Conservation (phyloP, 2,329 filamentous ascomycete species). For the Alternaria brassicae region DNA sequence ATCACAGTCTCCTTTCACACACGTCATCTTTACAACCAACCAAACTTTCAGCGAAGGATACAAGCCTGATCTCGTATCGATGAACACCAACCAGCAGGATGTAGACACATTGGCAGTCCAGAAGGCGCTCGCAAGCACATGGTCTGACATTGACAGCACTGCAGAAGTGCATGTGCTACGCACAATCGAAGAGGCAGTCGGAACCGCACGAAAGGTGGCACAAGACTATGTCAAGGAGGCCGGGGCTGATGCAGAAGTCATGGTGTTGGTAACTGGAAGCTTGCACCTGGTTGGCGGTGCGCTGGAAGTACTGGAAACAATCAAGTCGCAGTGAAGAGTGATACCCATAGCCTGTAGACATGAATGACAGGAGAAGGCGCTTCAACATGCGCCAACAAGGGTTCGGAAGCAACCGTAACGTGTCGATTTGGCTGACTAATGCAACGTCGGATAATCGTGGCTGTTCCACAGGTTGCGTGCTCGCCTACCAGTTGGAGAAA, state of each 20-base stretch:
- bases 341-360: slow-evolving; percentile 31
- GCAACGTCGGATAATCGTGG: background rate
- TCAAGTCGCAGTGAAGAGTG: slow-evolving; percentile 14
- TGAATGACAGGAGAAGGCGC: slow-evolving; percentile 10
- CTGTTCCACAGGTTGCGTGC: background rate
- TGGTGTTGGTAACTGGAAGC: slow-evolving; percentile 81
- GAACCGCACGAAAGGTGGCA: slow-evolving; percentile 57
- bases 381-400: slow-evolving; percentile 28
- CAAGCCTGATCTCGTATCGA: slow-evolving; percentile 67
- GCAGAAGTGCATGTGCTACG: slow-evolving; percentile 63
- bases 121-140: slow-evolving; percentile 66
- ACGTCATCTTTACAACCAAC: slow-evolving; percentile 84
- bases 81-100: slow-evolving; percentile 66
- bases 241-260: slow-evolving; percentile 55
- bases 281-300: slow-evolving; percentile 83
- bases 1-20: slow-evolving; percentile 63
- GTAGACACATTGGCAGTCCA: slow-evolving; percentile 70
- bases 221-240: slow-evolving; percentile 35
- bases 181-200: slow-evolving; percentile 75
- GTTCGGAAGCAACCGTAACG: background rate
- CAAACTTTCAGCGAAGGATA: slow-evolving; percentile 70
- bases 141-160: slow-evolving; percentile 55
- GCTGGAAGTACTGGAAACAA: slow-evolving; percentile 71
- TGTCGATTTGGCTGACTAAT: background rate
- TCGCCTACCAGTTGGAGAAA: background rate